Percentiles rank a stretch among this genome's conserved stretches.
Evolutionary conservation across 2,329 filamentous ascomycete species (phyloP).

Genomic region (Stachybotrys chartarum): DNA sequence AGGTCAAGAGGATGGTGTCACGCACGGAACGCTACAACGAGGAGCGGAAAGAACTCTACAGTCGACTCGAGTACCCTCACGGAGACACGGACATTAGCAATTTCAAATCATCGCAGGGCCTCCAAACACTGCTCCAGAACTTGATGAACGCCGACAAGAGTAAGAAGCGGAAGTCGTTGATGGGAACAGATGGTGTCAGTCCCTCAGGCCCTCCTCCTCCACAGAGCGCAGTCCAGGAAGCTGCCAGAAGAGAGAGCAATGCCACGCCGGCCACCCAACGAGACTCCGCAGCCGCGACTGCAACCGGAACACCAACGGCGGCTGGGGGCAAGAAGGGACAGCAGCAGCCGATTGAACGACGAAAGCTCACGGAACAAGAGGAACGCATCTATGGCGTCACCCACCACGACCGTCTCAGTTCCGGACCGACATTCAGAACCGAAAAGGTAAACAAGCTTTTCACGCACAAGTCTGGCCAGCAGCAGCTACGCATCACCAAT

Average conservation of each 20-base stretch:
- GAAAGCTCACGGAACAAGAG: conserved; percentile 68
- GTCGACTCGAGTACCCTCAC: conserved; percentile 74
- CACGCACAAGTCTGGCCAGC: conserved; percentile 67
- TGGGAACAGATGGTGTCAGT: conserved; percentile 50
- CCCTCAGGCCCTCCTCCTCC: conserved; percentile 32
- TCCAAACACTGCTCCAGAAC: conserved; percentile 74
- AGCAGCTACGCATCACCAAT: conserved; percentile 68
- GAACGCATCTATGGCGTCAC: conserved; percentile 77
- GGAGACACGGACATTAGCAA: conserved; percentile 62
- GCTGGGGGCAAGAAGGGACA: conserved; percentile 43
- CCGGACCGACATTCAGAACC: conserved; percentile 84
- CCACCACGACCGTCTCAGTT: conserved; percentile 75
- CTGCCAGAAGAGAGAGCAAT: conserved; percentile 46
- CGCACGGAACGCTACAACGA: conserved; percentile 80
- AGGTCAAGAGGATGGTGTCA: conserved; percentile 85
- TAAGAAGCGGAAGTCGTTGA: conserved; percentile 75
- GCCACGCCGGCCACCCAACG: conserved; percentile 33
- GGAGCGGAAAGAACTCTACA: conserved; percentile 81
- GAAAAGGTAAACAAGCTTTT: conserved; percentile 75
- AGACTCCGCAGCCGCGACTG: conserved; percentile 24
- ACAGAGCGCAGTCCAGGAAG: conserved; percentile 28
- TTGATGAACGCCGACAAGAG: conserved; percentile 78
- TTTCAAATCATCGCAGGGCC: conserved; percentile 74
- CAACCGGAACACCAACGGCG: conserved; percentile 24
- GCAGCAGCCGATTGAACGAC: conserved; percentile 45